These are phyloP conservation scores for Nephelium lappaceum DNA, from an alignment of 345 rosid genomes.

Conservation along the genomic window DNA sequence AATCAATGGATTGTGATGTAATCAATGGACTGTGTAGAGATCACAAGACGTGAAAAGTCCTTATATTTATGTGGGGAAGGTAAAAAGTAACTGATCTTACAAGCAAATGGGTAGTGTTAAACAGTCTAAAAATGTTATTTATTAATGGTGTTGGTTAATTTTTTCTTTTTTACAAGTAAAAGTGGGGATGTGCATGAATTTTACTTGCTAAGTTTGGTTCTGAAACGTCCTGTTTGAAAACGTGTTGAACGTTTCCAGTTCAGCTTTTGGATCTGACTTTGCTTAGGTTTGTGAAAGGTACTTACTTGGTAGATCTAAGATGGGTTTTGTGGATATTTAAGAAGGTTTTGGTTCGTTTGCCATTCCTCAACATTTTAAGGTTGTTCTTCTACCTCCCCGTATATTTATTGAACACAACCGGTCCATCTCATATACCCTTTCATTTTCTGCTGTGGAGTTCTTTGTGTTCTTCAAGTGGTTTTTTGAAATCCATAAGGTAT, in stretches of 20 bases:
- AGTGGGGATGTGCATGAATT: background rate
- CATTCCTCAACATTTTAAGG: background rate
- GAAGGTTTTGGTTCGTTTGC: background rate
- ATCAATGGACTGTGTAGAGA: background rate
- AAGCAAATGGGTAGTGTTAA: background rate
- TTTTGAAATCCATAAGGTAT: background rate
- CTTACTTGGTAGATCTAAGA: conserved; percentile 13
- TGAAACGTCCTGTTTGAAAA: conserved; percentile 24
- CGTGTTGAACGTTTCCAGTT: conserved; percentile 35
- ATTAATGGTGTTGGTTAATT: too few relatives aligned
- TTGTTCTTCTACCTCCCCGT: background rate
- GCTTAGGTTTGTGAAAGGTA: conserved; percentile 27
- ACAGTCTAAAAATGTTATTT: background rate
- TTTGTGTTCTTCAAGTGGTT: too few relatives aligned
- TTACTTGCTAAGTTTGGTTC: conserved; percentile 24
- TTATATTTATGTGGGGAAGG: background rate
- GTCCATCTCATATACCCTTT: too few relatives aligned
- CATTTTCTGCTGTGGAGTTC: background rate
- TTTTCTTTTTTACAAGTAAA: background rate
- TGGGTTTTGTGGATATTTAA: conserved; percentile 22
- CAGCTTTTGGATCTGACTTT: conserved; percentile 24
- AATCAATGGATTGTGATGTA: background rate
- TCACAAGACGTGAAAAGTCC: too few relatives aligned
- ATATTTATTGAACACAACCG: too few relatives aligned
- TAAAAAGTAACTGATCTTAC: too few relatives aligned